Percentiles rank a stretch among this genome's conserved stretches.
Evolutionary conservation across 2,329 filamentous ascomycete species (phyloP).

Genomic region (Emmonsiellopsis sp.): DNA sequence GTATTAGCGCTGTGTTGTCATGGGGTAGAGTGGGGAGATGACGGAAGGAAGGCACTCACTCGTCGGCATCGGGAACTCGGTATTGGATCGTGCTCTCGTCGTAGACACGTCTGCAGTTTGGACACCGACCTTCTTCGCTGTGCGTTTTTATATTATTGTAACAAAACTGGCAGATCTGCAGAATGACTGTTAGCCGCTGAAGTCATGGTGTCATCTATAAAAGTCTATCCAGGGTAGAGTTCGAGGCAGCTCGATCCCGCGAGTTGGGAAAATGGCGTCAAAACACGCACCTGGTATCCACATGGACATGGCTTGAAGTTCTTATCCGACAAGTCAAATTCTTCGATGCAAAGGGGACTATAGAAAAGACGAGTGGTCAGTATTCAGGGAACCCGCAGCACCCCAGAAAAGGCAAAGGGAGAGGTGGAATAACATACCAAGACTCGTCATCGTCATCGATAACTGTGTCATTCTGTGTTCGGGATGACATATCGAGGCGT

Average conservation of each 20-base stretch:
- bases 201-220: not conserved
- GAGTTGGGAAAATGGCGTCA: not conserved
- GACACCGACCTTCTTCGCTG: constrained; percentile 84
- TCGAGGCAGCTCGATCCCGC: constrained; percentile 3
- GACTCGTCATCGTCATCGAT: constrained; percentile 42
- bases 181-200: constrained; percentile 1
- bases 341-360: constrained; percentile 96
- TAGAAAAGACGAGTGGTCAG: constrained; percentile 6
- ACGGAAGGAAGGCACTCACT: constrained; percentile 51
- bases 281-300: constrained; percentile 74
- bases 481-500: constrained; percentile 31
- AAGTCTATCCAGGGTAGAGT: not conserved
- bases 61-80: constrained; percentile 89
- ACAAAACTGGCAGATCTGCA: constrained; percentile 95
- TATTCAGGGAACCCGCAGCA: not conserved
- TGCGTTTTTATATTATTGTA: constrained; percentile 99
- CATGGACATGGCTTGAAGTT: constrained; percentile 96
- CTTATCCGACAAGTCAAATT: constrained; percentile 94
- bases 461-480: constrained; percentile 38
- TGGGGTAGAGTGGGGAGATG: not conserved
- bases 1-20: constrained; percentile 1
- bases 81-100: constrained; percentile 96
- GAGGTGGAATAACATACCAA: constrained; percentile 25
- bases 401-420: not conserved
- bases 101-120: constrained; percentile 91